phyloP scores from a whole-genome alignment of 192 early-diverging fungal species.

The Phycomyces nitens region DNA sequence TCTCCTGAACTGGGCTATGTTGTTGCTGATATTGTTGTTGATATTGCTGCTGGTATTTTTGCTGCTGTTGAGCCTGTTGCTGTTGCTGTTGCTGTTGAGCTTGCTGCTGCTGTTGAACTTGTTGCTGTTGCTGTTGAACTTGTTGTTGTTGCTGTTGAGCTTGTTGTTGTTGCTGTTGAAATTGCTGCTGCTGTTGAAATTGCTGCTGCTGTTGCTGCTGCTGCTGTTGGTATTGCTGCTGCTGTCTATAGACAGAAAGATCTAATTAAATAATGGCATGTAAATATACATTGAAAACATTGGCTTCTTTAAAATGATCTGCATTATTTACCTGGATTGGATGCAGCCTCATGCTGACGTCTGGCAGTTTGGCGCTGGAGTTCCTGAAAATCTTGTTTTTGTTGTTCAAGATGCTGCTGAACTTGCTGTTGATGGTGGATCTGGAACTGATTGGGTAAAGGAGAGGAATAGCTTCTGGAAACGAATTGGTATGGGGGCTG shows the following conservation, averaged over 20 bases:
- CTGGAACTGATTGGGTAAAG: not conserved
- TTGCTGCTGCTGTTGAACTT: constrained; percentile 10
- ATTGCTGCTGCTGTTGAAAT: too few relatives aligned
- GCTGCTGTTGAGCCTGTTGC: not conserved
- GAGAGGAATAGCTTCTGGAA: not conserved
- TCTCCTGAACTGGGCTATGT: not conserved
- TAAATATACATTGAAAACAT: too few relatives aligned
- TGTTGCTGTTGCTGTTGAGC: constrained; percentile 8
- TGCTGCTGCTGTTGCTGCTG: too few relatives aligned
- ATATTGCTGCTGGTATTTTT: constrained; percentile 2
- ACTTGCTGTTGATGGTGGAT: not conserved
- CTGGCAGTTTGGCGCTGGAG: too few relatives aligned
- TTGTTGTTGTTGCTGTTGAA: too few relatives aligned
- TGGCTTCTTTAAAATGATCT: not conserved
- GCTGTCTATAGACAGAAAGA: too few relatives aligned
- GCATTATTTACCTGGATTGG: too few relatives aligned
- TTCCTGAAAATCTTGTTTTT: not conserved
- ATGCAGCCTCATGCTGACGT: too few relatives aligned
- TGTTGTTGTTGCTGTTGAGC: constrained; percentile 8
- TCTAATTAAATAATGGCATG: too few relatives aligned
- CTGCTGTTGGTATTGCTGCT: too few relatives aligned
- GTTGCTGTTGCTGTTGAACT: too few relatives aligned
- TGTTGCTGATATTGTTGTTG: not conserved
- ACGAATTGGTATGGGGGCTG: not conserved
- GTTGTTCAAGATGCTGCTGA: constrained; percentile 1